phyloP scores from a whole-genome alignment of 2,329 filamentous ascomycete genomes.

The Stagonosporopsis rhizophila region DNA sequence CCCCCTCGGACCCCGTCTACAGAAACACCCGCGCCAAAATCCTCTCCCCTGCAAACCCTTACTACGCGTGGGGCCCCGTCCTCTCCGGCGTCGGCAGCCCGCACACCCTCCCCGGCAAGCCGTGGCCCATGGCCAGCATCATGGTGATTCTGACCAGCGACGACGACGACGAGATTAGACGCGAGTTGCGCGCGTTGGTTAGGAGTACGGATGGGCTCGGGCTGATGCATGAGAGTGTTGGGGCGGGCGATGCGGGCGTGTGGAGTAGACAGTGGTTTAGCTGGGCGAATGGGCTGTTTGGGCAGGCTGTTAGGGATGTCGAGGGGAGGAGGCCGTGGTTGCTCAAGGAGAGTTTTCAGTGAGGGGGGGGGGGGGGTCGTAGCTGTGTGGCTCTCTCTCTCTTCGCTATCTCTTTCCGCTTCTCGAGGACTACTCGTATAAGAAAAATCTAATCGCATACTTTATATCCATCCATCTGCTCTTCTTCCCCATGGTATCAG shows the following conservation, averaged over 20 bases:
- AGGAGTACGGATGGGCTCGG: conserved; percentile 57
- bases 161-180: conserved; percentile 55
- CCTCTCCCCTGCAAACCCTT: conserved; percentile 54
- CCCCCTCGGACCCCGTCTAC: conserved; percentile 50
- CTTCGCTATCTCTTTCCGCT: too few species aligned
- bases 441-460: too few species aligned
- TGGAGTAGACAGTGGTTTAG: conserved; percentile 60
- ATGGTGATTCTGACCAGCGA: conserved; percentile 57
- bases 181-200: conserved; percentile 53
- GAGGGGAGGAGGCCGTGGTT: conserved; percentile 52
- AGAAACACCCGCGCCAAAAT: conserved; percentile 54
- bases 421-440: too few species aligned
- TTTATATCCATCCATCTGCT: too few species aligned
- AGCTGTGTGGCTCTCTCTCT: too few species aligned
- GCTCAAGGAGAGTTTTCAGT: conserved; percentile 46
- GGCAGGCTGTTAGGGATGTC: conserved; percentile 56
- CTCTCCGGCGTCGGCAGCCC: conserved; percentile 56
- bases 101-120: conserved; percentile 54
- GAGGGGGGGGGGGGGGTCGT: background rate
- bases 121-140: conserved; percentile 61
- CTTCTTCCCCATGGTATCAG: too few species aligned
- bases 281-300: conserved; percentile 62
- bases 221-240: conserved; percentile 60
- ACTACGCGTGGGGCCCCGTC: conserved; percentile 56
- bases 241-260: conserved; percentile 45